Evolutionary conservation across 768 basidiomycete species (phyloP).

Genomic region (Harrya chromipes): DNA sequence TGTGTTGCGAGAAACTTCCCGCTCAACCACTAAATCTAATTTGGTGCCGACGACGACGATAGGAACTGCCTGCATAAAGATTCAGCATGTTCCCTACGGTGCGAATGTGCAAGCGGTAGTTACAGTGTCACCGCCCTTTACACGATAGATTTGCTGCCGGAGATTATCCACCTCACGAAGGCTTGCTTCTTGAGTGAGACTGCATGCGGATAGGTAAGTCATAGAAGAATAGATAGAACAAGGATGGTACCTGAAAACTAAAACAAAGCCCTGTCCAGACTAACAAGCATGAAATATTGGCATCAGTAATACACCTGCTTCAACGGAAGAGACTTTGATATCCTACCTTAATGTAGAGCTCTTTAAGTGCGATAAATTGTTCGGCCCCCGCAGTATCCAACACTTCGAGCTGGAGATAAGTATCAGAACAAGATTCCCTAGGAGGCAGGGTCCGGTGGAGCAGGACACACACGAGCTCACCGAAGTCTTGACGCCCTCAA

Average conservation of each 20-base stretch:
- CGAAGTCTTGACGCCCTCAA: slow-evolving; percentile 61
- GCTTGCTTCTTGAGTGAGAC: slow-evolving; percentile 78
- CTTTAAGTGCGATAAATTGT: slow-evolving; percentile 78
- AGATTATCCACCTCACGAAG: slow-evolving; percentile 77
- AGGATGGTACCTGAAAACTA: slow-evolving; percentile 68
- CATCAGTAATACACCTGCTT: neutral
- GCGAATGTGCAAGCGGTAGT: slow-evolving; percentile 17
- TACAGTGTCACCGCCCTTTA: slow-evolving; percentile 70
- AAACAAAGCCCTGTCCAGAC: slow-evolving; percentile 74
- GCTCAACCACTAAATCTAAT: slow-evolving; percentile 74
- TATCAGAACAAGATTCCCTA: slow-evolving; percentile 12
- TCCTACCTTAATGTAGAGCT: slow-evolving; percentile 74
- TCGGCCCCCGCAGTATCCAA: slow-evolving; percentile 85
- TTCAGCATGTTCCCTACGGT: slow-evolving; percentile 1
- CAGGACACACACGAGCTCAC: slow-evolving; percentile 39
- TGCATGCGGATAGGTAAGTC: slow-evolving; percentile 29
- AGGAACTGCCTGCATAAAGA: slow-evolving; percentile 51
- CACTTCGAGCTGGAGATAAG: slow-evolving; percentile 61
- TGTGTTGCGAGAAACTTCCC: slow-evolving; percentile 65
- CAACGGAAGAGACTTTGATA: neutral
- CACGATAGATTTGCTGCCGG: slow-evolving; percentile 76
- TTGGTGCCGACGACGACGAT: slow-evolving; percentile 88
- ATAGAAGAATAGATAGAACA: neutral
- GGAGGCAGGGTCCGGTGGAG: slow-evolving; percentile 3
- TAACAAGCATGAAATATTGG: slow-evolving; percentile 23